Percentiles rank a stretch among this genome's conserved stretches.
Evolutionary conservation across 1,139 yeast genomes (phyloP).

Genomic region (Nakaseomyces kungkrabaensis): DNA sequence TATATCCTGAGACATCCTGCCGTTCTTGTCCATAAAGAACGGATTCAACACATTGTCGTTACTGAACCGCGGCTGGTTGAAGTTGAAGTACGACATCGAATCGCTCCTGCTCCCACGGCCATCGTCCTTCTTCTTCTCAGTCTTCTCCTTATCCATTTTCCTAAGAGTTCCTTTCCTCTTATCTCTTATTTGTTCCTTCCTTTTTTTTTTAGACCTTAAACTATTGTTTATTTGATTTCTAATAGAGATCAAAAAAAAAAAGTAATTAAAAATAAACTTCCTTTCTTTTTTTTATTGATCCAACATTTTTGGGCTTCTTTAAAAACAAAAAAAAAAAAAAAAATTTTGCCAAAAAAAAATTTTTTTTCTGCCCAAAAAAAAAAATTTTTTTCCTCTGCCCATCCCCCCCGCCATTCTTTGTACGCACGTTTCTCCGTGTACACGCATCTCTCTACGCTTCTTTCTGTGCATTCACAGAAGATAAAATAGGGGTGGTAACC

Average conservation of each 20-base stretch:
- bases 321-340: too few relatives aligned
- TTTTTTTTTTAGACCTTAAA: neutral
- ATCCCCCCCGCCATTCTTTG: too few relatives aligned
- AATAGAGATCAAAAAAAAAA: neutral
- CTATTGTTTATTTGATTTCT: too few relatives aligned
- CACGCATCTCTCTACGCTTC: too few relatives aligned
- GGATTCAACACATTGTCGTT: slow-evolving; percentile 20
- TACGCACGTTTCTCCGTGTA: too few relatives aligned
- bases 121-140: slow-evolving; percentile 1
- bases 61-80: slow-evolving; percentile 21
- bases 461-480: too few relatives aligned
- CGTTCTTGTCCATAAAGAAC: slow-evolving; percentile 7
- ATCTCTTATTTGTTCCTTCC: neutral
- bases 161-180: too few relatives aligned
- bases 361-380: too few relatives aligned
- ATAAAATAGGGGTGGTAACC: too few relatives aligned
- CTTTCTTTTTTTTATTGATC: neutral
- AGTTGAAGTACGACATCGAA: slow-evolving; percentile 23
- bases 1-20: slow-evolving; percentile 8
- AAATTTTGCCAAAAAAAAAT: too few relatives aligned
- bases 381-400: too few relatives aligned
- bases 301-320: too few relatives aligned
- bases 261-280: neutral
- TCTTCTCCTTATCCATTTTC: neutral
- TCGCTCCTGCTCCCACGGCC: slow-evolving; percentile 7